A percentile compares a stretch with the other conserved stretches of the same genome.
Conservation (phyloP, 352 stramenopile genomes). For the Phytophthora colocasiae region DNA sequence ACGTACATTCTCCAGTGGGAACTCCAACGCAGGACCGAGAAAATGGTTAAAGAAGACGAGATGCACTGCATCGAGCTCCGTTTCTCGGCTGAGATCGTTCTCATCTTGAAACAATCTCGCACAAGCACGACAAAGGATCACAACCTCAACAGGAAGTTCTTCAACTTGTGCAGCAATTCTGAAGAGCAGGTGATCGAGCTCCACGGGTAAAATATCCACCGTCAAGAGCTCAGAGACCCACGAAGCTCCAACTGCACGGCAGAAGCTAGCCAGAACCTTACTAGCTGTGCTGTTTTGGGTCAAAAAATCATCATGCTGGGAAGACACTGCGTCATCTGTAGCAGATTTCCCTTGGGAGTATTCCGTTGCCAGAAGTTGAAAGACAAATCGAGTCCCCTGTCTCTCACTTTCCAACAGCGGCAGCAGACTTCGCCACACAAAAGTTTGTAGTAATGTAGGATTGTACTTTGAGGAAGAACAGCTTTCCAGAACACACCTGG, state of each 20-base stretch:
- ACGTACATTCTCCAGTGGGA: slow-evolving; percentile 22
- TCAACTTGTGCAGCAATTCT: slow-evolving; percentile 33
- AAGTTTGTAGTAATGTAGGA: slow-evolving; percentile 19
- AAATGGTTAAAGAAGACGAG: slow-evolving; percentile 85
- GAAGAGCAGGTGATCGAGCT: slow-evolving; percentile 37
- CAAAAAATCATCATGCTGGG: slow-evolving; percentile 37
- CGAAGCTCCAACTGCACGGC: slow-evolving; percentile 32
- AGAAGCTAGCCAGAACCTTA: slow-evolving; percentile 43
- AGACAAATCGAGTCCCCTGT: slow-evolving; percentile 55
- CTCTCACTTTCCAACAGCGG: slow-evolving; percentile 59
- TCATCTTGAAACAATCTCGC: slow-evolving; percentile 30
- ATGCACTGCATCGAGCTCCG: slow-evolving; percentile 47
- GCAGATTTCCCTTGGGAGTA: slow-evolving; percentile 24
- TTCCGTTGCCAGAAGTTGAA: slow-evolving; percentile 52
- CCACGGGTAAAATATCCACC: background rate
- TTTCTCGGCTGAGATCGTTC: background rate
- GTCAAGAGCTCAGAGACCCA: slow-evolving; percentile 40
- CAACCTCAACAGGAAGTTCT: slow-evolving; percentile 52
- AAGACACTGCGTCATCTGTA: background rate
- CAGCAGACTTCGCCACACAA: slow-evolving; percentile 51
- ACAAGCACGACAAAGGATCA: slow-evolving; percentile 60
- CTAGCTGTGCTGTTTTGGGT: slow-evolving; percentile 43
- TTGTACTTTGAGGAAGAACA: slow-evolving; percentile 10
- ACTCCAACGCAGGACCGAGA: slow-evolving; percentile 54
- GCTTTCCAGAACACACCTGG: slow-evolving; percentile 34